Conservation (phyloP, 257 asterid genomes). For the Przewalskia tangutica region DNA sequence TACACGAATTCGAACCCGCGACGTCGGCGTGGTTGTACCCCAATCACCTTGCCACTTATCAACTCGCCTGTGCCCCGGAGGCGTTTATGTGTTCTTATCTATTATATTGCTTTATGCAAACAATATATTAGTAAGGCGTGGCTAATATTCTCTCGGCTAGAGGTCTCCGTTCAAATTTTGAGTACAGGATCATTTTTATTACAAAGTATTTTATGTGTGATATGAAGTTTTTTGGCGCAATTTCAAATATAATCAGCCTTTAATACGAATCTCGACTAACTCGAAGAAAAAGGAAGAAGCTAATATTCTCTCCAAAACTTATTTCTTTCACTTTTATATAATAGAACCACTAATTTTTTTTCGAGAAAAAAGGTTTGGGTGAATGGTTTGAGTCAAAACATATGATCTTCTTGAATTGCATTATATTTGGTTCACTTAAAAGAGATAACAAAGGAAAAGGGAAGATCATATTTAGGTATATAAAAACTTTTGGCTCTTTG, state of each 20-base stretch:
- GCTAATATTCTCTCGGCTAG: background rate
- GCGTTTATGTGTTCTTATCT: background rate
- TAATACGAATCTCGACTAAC: background rate
- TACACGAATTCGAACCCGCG: no score
- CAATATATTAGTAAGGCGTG: background rate
- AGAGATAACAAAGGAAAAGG: background rate
- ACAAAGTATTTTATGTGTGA: background rate
- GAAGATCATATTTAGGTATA: background rate
- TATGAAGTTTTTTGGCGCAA: accelerated
- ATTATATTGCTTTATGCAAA: background rate
- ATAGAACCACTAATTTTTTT: background rate
- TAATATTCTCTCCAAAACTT: background rate
- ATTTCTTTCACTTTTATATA: background rate
- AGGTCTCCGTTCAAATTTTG: no score
- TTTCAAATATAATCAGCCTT: accelerated
- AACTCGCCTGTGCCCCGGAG: no score
- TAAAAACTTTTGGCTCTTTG: background rate
- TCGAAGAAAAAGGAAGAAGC: background rate
- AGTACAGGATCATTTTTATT: background rate
- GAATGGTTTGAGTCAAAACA: background rate
- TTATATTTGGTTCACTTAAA: background rate
- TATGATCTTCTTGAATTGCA: background rate
- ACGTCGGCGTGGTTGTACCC: no score
- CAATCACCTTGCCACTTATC: no score
- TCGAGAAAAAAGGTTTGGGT: no score